Conservation (phyloP, 2,329 filamentous ascomycete genomes). For the Gaeumannomyces sp. region DNA sequence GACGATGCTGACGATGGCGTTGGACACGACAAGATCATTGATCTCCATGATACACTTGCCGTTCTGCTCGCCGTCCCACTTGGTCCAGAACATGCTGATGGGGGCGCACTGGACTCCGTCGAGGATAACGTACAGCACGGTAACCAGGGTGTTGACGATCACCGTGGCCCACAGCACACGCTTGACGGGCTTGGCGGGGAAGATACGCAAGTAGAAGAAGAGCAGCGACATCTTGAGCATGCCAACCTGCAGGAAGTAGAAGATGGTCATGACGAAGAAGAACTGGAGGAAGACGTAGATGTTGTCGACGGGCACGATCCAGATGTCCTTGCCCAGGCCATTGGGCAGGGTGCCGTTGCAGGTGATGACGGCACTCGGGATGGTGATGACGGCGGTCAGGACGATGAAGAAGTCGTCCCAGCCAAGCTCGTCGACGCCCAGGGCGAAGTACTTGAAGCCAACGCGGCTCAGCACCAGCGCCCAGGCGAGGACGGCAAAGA, state of each 20-base stretch:
- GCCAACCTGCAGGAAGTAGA: slow-evolving; percentile 24
- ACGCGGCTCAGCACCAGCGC: slow-evolving; percentile 33
- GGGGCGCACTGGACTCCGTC: slow-evolving; percentile 39
- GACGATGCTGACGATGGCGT: slow-evolving; percentile 38
- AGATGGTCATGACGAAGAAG: slow-evolving; percentile 23
- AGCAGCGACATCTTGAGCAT: slow-evolving; percentile 31
- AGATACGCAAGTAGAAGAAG: slow-evolving; percentile 30
- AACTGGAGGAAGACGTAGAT: slow-evolving; percentile 28
- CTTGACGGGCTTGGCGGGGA: slow-evolving; percentile 22
- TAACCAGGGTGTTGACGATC: slow-evolving; percentile 23
- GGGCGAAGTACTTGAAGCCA: slow-evolving; percentile 24
- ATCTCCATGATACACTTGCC: slow-evolving; percentile 40
- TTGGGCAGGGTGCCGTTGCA: slow-evolving; percentile 5
- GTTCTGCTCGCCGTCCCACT: slow-evolving; percentile 38
- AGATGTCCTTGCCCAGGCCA: slow-evolving; percentile 38
- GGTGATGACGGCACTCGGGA: slow-evolving; percentile 5
- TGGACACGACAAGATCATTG: slow-evolving; percentile 40
- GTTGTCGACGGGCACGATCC: slow-evolving; percentile 34
- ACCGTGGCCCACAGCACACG: slow-evolving; percentile 25
- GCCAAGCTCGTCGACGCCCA: slow-evolving; percentile 20
- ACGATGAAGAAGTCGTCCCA: slow-evolving; percentile 5
- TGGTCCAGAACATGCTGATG: slow-evolving; percentile 43
- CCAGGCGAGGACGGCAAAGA: slow-evolving; percentile 27
- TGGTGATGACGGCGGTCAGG: background rate
- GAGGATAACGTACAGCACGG: slow-evolving; percentile 25